phyloP scores from a whole-genome alignment of 2,329 filamentous ascomycete genomes.

The Anisogramma anomala region DNA sequence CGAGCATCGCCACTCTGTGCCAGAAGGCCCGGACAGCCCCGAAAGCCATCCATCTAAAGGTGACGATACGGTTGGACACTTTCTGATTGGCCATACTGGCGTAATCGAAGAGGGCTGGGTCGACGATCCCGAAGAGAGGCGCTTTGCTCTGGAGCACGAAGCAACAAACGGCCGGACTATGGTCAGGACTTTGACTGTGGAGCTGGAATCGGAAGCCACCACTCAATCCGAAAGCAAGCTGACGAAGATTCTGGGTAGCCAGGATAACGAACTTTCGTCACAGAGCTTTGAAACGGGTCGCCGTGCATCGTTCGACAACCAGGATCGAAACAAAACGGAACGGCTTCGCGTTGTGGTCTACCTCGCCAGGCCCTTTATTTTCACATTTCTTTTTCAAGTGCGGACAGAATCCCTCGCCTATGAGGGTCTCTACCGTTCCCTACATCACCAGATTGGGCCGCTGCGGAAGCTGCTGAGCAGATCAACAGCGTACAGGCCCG shows the following conservation, averaged over 20 bases:
- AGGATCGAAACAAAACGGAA: conserved; percentile 42
- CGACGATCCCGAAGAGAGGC: conserved; percentile 22
- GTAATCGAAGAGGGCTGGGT: conserved; percentile 40
- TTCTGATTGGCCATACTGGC: conserved; percentile 57
- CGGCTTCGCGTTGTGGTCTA: conserved; percentile 62
- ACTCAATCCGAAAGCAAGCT: conserved; percentile 33
- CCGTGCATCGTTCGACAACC: conserved; percentile 27
- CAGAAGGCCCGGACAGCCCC: conserved; percentile 1
- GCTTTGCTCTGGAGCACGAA: conserved; percentile 18
- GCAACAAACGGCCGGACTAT: conserved; percentile 43
- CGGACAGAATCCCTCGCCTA: conserved; percentile 47
- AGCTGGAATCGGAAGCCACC: conserved; percentile 37
- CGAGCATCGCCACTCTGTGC: neutral
- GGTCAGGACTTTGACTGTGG: conserved; percentile 55
- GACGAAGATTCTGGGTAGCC: conserved; percentile 34
- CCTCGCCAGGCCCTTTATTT: conserved; percentile 63
- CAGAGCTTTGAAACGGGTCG: conserved; percentile 2
- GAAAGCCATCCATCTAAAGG: neutral
- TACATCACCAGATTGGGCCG: conserved; percentile 50
- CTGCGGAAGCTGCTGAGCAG: conserved; percentile 43
- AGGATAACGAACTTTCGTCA: conserved; percentile 20
- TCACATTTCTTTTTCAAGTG: conserved; percentile 59
- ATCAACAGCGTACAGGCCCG: conserved; percentile 46
- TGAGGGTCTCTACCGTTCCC: conserved; percentile 44
- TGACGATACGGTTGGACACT: conserved; percentile 32